phyloP scores from a whole-genome alignment of 225 moss, liverwort and hornwort genomes.

The Sphagnum tenellum region DNA sequence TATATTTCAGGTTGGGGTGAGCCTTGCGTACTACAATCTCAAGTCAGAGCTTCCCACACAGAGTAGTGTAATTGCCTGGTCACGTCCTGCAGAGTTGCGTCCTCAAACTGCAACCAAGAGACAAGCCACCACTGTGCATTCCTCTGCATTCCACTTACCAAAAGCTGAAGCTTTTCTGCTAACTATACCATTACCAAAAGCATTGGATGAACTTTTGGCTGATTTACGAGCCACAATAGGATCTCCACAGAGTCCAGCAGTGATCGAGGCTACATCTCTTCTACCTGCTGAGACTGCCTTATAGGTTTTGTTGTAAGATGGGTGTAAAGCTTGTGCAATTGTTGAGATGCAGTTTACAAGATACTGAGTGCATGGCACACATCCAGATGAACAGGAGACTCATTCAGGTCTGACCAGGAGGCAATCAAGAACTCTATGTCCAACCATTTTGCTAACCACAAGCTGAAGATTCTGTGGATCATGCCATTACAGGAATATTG shows the following conservation, averaged over 20 bases:
- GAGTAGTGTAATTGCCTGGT: constrained; percentile 62
- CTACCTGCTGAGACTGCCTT: too few relatives aligned
- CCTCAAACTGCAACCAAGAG: constrained; percentile 21
- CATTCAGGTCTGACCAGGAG: too few relatives aligned
- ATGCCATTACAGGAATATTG: too few relatives aligned
- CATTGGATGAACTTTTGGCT: constrained; percentile 42
- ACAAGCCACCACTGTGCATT: constrained; percentile 19
- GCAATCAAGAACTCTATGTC: too few relatives aligned
- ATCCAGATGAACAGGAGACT: too few relatives aligned
- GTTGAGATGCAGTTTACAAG: too few relatives aligned
- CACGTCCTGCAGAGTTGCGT: constrained; percentile 34
- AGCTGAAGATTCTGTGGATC: too few relatives aligned
- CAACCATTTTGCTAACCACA: too few relatives aligned
- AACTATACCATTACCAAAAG: constrained; percentile 50
- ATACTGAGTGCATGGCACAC: too few relatives aligned
- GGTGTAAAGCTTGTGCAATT: too few relatives aligned
- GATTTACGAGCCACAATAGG: constrained; percentile 52
- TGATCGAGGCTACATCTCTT: constrained; percentile 12
- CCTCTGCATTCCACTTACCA: constrained; percentile 43
- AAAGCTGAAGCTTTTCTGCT: constrained; percentile 60
- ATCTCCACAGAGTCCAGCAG: constrained; percentile 10
- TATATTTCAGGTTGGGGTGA: constrained; percentile 47
- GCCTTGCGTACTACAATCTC: constrained; percentile 63
- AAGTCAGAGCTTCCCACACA: constrained; percentile 78
- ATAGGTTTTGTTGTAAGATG: too few relatives aligned